These are phyloP conservation scores for Leccinum incarnatum DNA, from an alignment of 768 basidiomycete genomes.

Conservation along the genomic window DNA sequence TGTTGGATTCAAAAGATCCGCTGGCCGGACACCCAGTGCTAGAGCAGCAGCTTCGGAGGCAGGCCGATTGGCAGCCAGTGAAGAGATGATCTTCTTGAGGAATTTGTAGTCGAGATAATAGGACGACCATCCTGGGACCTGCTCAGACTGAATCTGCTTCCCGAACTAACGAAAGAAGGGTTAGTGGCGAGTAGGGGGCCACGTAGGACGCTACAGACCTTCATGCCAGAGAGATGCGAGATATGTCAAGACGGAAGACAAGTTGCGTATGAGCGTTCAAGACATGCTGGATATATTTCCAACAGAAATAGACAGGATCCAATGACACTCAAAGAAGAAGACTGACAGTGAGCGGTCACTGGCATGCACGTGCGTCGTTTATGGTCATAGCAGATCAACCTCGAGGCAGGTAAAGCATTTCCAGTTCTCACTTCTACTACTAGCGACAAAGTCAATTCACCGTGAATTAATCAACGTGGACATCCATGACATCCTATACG, in stretches of 20 bases:
- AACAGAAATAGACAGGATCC: conserved; percentile 6
- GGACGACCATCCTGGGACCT: conserved; percentile 93
- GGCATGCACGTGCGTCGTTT: conserved; percentile 25
- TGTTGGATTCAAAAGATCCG: conserved; percentile 42
- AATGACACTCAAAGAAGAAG: conserved; percentile 15
- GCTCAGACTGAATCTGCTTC: conserved; percentile 94
- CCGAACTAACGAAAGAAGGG: conserved; percentile 74
- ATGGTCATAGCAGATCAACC: background rate
- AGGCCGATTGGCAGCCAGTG: conserved; percentile 84
- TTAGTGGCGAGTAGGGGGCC: background rate
- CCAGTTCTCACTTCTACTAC: background rate
- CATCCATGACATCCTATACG: conserved; percentile 5
- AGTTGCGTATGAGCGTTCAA: conserved; percentile 18
- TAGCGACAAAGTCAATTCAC: background rate
- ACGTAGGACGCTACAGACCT: conserved; percentile 21
- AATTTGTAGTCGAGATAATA: conserved; percentile 99
- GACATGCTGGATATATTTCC: conserved; percentile 25
- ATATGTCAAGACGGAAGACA: conserved; percentile 4
- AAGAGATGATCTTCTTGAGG: conserved; percentile 97
- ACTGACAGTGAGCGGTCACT: background rate
- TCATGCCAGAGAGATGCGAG: conserved; percentile 27
- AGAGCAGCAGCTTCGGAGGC: conserved; percentile 88
- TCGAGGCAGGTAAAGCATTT: background rate
- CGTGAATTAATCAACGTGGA: conserved; percentile 4
- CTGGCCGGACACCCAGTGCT: conserved; percentile 76